phyloP scores from a whole-genome alignment of 208 protist species.

The Leishmania tropica region DNA sequence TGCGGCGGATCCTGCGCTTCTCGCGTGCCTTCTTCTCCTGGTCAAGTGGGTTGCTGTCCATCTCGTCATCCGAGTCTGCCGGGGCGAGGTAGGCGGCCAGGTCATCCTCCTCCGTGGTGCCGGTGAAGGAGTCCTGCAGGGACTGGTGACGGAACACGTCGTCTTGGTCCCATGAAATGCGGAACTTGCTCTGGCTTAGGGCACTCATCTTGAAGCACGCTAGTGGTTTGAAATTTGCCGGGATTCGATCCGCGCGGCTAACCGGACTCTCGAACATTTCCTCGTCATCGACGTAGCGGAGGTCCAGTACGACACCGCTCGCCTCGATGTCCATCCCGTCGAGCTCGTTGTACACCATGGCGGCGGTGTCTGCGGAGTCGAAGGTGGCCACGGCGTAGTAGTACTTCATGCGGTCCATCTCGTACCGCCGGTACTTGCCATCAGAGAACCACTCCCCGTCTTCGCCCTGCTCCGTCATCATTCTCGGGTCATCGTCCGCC shows the following conservation, averaged over 20 bases:
- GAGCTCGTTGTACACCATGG: constrained; percentile 93
- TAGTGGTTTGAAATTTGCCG: constrained; percentile 81
- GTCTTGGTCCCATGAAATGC: constrained; percentile 94
- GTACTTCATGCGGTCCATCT: constrained; percentile 95
- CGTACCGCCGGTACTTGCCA: constrained; percentile 93
- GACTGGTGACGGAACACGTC: constrained; percentile 84
- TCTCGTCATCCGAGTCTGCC: constrained; percentile 79
- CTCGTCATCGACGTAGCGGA: constrained; percentile 97
- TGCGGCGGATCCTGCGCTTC: constrained; percentile 66
- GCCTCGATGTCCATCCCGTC: constrained; percentile 97
- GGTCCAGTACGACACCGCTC: constrained; percentile 94
- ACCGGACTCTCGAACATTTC: constrained; percentile 79
- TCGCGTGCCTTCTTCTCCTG: constrained; percentile 42
- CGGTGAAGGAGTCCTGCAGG: constrained; percentile 86
- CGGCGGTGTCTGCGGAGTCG: constrained; percentile 92
- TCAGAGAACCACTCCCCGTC: constrained; percentile 90
- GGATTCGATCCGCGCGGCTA: constrained; percentile 64
- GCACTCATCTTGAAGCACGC: constrained; percentile 82
- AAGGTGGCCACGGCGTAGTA: constrained; percentile 98
- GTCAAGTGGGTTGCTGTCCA: constrained; percentile 16
- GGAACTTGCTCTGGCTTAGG: constrained; percentile 87
- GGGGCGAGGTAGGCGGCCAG: constrained; percentile 89
- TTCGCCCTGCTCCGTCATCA: constrained; percentile 79
- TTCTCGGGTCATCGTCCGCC: constrained; percentile 73
- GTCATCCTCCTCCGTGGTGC: constrained; percentile 87